These are phyloP conservation scores for Alnus glutinosa DNA, from an alignment of 306 rosid species.

Conservation along the genomic window DNA sequence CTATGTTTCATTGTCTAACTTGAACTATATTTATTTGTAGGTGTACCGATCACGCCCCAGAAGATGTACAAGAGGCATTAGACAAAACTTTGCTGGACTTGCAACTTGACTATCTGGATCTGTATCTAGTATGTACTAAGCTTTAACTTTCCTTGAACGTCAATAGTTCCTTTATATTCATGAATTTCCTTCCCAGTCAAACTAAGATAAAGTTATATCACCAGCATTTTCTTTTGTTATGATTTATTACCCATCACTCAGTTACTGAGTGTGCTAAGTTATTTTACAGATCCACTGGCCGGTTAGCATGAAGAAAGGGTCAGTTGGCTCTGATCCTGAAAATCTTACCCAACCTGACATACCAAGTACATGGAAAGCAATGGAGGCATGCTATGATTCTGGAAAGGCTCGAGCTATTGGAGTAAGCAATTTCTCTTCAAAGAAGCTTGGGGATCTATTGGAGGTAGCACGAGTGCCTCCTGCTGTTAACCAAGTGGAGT, in stretches of 20 bases:
- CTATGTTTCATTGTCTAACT: constrained; percentile 1
- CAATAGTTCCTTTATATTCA: not conserved
- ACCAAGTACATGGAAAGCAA: constrained; percentile 63
- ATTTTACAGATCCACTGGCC: constrained; percentile 64
- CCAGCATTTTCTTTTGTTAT: not conserved
- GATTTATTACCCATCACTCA: not conserved
- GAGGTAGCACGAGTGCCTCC: constrained; percentile 47
- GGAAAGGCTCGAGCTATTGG: constrained; percentile 67
- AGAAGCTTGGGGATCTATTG: constrained; percentile 50
- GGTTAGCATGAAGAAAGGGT: constrained; percentile 50
- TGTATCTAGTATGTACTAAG: constrained; percentile 45
- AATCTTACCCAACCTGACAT: constrained; percentile 46
- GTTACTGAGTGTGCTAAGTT: not conserved
- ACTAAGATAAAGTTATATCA: not conserved
- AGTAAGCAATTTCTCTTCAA: constrained; percentile 66
- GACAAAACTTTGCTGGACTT: constrained; percentile 47
- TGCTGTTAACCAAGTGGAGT: constrained; percentile 58
- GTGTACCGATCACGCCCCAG: constrained; percentile 50
- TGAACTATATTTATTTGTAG: constrained; percentile 20
- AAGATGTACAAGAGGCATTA: constrained; percentile 55
- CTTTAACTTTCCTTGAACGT: not conserved
- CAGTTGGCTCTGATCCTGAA: constrained; percentile 33
- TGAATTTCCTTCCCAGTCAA: not conserved
- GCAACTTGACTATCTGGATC: constrained; percentile 62
- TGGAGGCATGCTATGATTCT: constrained; percentile 52